phyloP scores from a whole-genome alignment of 2,329 filamentous ascomycete genomes.

The Penicillium corylophilum region DNA sequence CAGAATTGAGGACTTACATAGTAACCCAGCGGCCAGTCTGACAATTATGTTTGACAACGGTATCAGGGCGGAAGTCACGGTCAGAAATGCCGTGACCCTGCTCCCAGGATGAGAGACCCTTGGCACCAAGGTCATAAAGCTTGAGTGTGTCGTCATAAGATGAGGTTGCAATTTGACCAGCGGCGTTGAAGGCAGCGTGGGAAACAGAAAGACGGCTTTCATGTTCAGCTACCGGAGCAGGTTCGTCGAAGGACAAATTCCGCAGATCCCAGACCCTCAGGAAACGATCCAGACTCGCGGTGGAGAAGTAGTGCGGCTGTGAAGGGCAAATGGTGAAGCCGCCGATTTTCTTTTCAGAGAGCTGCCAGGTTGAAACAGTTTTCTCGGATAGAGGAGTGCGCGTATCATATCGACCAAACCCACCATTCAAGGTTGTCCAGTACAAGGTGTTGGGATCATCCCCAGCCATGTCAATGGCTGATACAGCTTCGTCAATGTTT shows the following conservation, averaged over 20 bases:
- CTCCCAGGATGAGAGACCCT: constrained; percentile 59
- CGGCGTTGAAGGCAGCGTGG: constrained; percentile 84
- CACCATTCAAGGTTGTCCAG: constrained; percentile 83
- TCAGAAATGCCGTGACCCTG: constrained; percentile 58
- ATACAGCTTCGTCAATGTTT: constrained; percentile 73
- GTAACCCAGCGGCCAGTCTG: constrained; percentile 95
- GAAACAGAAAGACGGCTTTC: constrained; percentile 81
- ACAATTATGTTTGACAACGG: constrained; percentile 80
- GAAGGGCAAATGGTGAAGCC: constrained; percentile 83
- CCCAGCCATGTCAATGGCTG: constrained; percentile 74
- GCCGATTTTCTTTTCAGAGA: constrained; percentile 92
- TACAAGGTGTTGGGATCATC: constrained; percentile 72
- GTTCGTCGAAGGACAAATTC: constrained; percentile 64
- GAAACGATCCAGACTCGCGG: constrained; percentile 83
- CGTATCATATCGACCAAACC: constrained; percentile 77
- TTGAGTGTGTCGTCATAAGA: constrained; percentile 96
- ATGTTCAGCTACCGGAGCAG: constrained; percentile 76
- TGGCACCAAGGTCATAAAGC: constrained; percentile 72
- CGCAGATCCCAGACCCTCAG: constrained; percentile 91
- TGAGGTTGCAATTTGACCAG: constrained; percentile 83
- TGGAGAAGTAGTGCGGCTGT: constrained; percentile 79
- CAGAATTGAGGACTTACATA: constrained; percentile 54
- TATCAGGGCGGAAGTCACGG: constrained; percentile 65
- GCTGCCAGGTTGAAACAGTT: constrained; percentile 66
- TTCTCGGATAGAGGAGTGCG: constrained; percentile 55